These are phyloP conservation scores for Ceratobasidium sp. DNA, from an alignment of 1,284 basidiomycete genomes.

Conservation along the genomic window DNA sequence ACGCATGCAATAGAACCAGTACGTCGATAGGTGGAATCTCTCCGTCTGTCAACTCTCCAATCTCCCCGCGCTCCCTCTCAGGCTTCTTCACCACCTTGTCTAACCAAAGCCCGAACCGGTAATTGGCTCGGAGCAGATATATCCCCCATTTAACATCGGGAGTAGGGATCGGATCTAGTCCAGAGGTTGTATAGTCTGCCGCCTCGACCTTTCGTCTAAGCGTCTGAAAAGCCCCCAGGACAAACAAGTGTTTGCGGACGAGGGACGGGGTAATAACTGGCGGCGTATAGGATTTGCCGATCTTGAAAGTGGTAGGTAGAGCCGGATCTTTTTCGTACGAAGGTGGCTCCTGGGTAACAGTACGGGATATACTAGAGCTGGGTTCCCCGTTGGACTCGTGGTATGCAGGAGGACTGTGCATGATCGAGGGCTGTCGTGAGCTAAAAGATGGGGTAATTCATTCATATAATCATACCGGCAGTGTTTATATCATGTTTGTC, in stretches of 20 bases:
- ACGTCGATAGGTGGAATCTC: slow-evolving; percentile 35
- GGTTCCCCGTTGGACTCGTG: slow-evolving; percentile 32
- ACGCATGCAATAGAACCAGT: slow-evolving; percentile 32
- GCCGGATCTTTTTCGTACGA: slow-evolving; percentile 38
- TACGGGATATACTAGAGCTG: slow-evolving; percentile 1
- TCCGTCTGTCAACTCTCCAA: slow-evolving; percentile 31
- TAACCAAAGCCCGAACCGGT: slow-evolving; percentile 36
- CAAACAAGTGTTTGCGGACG: slow-evolving; percentile 43
- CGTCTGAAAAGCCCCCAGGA: slow-evolving; percentile 41
- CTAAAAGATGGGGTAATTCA: neutral
- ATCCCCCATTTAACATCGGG: slow-evolving; percentile 45
- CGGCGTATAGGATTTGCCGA: slow-evolving; percentile 34
- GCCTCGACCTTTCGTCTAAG: slow-evolving; percentile 45
- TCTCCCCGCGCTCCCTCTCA: slow-evolving; percentile 32
- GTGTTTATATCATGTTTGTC: slow-evolving; percentile 17
- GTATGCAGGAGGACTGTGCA: slow-evolving; percentile 25
- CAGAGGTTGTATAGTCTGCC: slow-evolving; percentile 41
- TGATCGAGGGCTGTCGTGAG: neutral
- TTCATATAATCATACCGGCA: neutral
- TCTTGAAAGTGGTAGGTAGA: slow-evolving; percentile 36
- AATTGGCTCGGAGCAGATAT: slow-evolving; percentile 20
- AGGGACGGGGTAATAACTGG: slow-evolving; percentile 28
- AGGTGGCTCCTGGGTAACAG: slow-evolving; percentile 37
- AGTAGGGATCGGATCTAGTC: slow-evolving; percentile 35
- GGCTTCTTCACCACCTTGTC: slow-evolving; percentile 32